phyloP scores from a whole-genome alignment of 768 basidiomycete genomes.

The Scleroderma citrinum region DNA sequence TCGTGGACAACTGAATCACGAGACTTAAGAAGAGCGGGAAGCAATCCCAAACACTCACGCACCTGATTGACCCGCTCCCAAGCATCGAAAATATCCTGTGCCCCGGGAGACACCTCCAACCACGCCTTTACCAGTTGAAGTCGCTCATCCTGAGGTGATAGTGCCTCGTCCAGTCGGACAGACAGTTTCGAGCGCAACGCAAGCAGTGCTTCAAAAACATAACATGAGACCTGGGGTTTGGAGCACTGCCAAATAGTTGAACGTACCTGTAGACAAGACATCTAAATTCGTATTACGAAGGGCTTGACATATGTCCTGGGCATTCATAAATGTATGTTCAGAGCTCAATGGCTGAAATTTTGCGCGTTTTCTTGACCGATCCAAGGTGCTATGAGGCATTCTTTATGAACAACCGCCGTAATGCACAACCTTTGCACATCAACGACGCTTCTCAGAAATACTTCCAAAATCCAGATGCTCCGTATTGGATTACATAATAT shows the following conservation, averaged over 20 bases:
- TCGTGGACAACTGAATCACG: constrained; percentile 32
- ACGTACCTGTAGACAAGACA: constrained; percentile 19
- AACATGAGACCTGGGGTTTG: background rate
- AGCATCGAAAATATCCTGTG: constrained; percentile 53
- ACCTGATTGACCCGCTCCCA: constrained; percentile 56
- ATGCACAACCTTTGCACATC: background rate
- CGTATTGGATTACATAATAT: background rate
- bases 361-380: constrained; percentile 17
- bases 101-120: constrained; percentile 52
- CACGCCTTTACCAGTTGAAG: constrained; percentile 55
- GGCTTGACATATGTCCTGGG: constrained; percentile 17
- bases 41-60: constrained; percentile 13
- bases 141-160: constrained; percentile 54
- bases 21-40: background rate
- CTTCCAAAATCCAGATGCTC: background rate
- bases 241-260: background rate
- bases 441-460: background rate
- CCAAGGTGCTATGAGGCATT: constrained; percentile 13
- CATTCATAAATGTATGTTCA: constrained; percentile 12
- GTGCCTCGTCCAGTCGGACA: constrained; percentile 41
- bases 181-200: constrained; percentile 61
- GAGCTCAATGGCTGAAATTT: constrained; percentile 10
- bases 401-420: background rate
- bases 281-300: constrained; percentile 13
- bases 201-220: constrained; percentile 32